phyloP scores from a whole-genome alignment of 2,329 filamentous ascomycete species.

The Torrubiella hemipterigena region DNA sequence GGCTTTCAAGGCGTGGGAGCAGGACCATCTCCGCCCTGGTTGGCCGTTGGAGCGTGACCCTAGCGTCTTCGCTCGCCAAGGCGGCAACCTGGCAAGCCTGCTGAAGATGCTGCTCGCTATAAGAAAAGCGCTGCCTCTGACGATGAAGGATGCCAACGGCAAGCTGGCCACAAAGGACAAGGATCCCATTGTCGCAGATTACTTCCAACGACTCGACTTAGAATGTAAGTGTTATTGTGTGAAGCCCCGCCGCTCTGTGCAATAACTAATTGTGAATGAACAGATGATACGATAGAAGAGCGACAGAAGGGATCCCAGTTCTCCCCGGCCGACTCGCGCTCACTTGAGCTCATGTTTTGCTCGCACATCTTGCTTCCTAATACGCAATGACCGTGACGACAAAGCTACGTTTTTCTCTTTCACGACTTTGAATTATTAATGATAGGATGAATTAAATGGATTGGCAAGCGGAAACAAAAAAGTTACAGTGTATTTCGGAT shows the following conservation, averaged over 20 bases:
- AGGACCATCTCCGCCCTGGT: conserved; percentile 43
- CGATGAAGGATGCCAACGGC: conserved; percentile 30
- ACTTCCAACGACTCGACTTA: conserved; percentile 44
- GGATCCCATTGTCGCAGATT: conserved; percentile 32
- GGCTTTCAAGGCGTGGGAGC: conserved; percentile 58
- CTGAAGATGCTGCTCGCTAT: conserved; percentile 51
- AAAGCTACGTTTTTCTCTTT: too few relatives aligned
- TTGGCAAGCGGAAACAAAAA: too few relatives aligned
- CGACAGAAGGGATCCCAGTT: conserved; percentile 41
- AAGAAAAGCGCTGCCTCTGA: conserved; percentile 45
- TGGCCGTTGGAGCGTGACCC: conserved; percentile 52
- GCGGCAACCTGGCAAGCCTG: conserved; percentile 44
- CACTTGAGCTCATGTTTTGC: conserved; percentile 37
- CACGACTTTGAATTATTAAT: too few relatives aligned
- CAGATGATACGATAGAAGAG: conserved; percentile 19
- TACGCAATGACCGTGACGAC: too few relatives aligned
- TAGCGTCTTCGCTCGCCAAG: conserved; percentile 44
- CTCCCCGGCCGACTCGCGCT: conserved; percentile 34
- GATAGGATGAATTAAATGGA: too few relatives aligned
- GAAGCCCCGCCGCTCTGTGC: too few relatives aligned
- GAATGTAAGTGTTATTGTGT: conserved; percentile 42
- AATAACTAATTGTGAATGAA: conserved; percentile 12
- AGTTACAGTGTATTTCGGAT: too few relatives aligned
- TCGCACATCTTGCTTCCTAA: conserved; percentile 33
- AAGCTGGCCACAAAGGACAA: conserved; percentile 35